Evolutionary conservation across 768 basidiomycete species (phyloP).

Genomic region (Mycena metata): DNA sequence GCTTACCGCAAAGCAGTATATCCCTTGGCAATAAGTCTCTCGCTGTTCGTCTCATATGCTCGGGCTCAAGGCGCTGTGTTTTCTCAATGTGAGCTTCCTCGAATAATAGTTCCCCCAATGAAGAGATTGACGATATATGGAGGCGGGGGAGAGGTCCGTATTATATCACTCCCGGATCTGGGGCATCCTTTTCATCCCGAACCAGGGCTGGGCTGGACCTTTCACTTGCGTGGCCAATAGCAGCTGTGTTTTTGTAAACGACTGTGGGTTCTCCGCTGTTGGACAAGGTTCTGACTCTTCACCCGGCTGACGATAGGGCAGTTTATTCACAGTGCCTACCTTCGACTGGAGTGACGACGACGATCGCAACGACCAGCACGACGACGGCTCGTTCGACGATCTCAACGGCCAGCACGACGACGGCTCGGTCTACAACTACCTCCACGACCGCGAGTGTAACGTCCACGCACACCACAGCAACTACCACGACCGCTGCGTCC

Average conservation of each 20-base stretch:
- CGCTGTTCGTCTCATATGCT: conserved; percentile 31
- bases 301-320: conserved; percentile 7
- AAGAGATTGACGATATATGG: not conserved
- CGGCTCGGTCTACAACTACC: conserved; percentile 7
- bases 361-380: conserved; percentile 23
- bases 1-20: conserved; percentile 34
- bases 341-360: not conserved
- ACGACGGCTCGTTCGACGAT: not conserved
- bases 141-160: conserved; percentile 27
- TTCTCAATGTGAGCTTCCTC: conserved; percentile 22
- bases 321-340: conserved; percentile 54
- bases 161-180: not conserved
- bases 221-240: conserved; percentile 52
- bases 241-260: conserved; percentile 47
- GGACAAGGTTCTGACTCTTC: not conserved
- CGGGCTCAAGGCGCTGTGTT: conserved; percentile 34
- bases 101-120: not conserved
- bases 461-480: conserved; percentile 21
- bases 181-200: not conserved
- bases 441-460: conserved; percentile 16
- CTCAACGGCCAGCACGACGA: conserved; percentile 27
- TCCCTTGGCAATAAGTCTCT: conserved; percentile 19
- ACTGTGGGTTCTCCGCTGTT: conserved; percentile 43
- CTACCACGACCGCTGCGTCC: conserved; percentile 28
- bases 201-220: conserved; percentile 48